Percentiles rank a stretch among this genome's conserved stretches.
These are phyloP conservation scores for Tolypocladium ovalisporum DNA, from an alignment of 2,329 filamentous ascomycete genomes.

Conservation along the genomic window DNA sequence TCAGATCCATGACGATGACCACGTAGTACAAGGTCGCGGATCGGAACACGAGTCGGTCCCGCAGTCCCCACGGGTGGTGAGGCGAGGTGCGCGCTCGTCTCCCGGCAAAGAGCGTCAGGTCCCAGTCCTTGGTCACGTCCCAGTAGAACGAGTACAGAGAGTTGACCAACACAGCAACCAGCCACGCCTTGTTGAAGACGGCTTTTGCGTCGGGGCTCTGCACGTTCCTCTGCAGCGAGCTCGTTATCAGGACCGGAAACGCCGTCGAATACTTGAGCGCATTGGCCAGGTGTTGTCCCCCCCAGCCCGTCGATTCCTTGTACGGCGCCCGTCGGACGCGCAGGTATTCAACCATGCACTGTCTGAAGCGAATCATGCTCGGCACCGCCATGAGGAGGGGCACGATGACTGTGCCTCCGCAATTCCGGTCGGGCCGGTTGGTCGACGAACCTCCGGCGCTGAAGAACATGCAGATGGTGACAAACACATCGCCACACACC, in stretches of 20 bases:
- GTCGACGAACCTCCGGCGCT: conserved; percentile 61
- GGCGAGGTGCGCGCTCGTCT: conserved; percentile 44
- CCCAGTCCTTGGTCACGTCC: conserved; percentile 96
- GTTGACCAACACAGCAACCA: conserved; percentile 67
- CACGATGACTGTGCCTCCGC: conserved; percentile 68
- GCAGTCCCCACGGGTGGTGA: conserved; percentile 67
- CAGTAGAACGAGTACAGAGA: conserved; percentile 96
- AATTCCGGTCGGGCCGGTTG: conserved; percentile 67
- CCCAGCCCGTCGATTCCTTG: conserved; percentile 54
- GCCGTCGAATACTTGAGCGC: conserved; percentile 90
- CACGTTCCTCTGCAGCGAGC: conserved; percentile 58
- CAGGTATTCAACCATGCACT: conserved; percentile 81
- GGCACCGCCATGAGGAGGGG: conserved; percentile 78
- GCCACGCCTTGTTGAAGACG: conserved; percentile 48
- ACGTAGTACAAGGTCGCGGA: conserved; percentile 68
- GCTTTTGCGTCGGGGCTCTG: conserved; percentile 29
- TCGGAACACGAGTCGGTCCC: conserved; percentile 63
- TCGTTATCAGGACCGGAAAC: conserved; percentile 81
- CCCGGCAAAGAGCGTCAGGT: conserved; percentile 68
- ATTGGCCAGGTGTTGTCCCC: conserved; percentile 83
- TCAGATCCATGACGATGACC: conserved; percentile 67
- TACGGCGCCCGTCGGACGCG: conserved; percentile 53
- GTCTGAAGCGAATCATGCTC: conserved; percentile 74
- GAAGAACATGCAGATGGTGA: conserved; percentile 87
- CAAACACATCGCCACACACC: conserved; percentile 80